A percentile compares a stretch with the other conserved stretches of the same genome.
Evolutionary conservation across 257 asterid genomes (phyloP).

Genomic region (Rubia yunnanensis): DNA sequence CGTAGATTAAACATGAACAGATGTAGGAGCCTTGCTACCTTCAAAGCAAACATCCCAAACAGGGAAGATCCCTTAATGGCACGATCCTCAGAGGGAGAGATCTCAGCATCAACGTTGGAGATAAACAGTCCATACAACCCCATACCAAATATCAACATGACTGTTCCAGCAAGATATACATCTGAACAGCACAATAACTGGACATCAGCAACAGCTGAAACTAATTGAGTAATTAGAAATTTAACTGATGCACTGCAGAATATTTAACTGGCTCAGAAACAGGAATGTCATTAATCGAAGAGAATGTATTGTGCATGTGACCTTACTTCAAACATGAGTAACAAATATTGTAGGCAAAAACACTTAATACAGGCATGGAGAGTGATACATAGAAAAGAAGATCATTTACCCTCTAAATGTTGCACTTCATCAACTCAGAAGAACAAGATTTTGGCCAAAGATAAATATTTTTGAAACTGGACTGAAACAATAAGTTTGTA

Average conservation of each 20-base stretch:
- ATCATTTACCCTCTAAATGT: neutral
- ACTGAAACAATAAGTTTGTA: neutral
- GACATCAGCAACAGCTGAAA: conserved; percentile 10
- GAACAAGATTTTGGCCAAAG: neutral
- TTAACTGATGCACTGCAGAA: neutral
- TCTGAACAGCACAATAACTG: conserved; percentile 27
- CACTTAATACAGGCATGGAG: too few species aligned
- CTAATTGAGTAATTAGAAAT: neutral
- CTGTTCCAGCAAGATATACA: conserved; percentile 93
- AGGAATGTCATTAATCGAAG: neutral
- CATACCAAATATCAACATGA: conserved; percentile 93
- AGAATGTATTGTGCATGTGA: neutral
- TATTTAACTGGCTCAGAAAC: neutral
- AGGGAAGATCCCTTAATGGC: conserved; percentile 83
- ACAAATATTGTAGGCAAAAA: neutral
- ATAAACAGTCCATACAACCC: conserved; percentile 89
- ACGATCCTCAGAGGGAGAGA: conserved; percentile 46
- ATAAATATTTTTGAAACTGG: neutral
- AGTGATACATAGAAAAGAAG: neutral
- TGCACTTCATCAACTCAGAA: neutral
- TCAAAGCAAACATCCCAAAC: conserved; percentile 77
- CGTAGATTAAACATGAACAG: neutral
- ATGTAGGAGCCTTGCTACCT: conserved; percentile 28
- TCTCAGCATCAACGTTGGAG: conserved; percentile 48
- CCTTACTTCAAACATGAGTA: neutral